Base-by-base conservation (phyloP, 2,329 filamentous ascomycete species). In the Aspergillus floridensis region DNA sequence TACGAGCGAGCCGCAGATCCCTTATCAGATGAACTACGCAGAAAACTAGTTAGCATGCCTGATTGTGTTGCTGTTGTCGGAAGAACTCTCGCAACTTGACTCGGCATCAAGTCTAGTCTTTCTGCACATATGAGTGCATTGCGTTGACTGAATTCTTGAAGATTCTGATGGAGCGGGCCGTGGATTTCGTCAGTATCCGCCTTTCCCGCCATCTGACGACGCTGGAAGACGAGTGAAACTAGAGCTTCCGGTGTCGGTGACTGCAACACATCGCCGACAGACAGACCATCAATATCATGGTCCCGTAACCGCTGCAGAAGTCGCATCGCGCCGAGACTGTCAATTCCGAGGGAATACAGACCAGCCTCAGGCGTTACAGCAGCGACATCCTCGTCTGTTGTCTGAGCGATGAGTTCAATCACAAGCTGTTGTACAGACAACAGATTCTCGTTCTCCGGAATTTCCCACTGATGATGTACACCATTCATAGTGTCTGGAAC, bases 11-110 rank as follows among this genome's bases (percentile, higher is more conserved):
- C 63, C 2, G 57, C 46, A 16, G 57, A 65, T 0, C 58, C 48
- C 14, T 48, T 41, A 47, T 66, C 60, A 0, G 62, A 57, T 11
- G 58, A 65, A 48, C 64, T 68, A 5, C 68, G 66, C 10, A 71
- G 48, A 50, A 75, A 73, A 56, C 74, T 76, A 5, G 74, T 63
- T 10, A 74, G 64, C 64, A 75, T 67, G 56, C 73, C 72, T 48
- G 72, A 75, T 53, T 75, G 72, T 2, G 70, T 74, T 48, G 65
- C 68, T 2, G 74, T 76, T 10, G 72, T 67, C 4, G 74, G 74
- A 4, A 76, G 63, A 16, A 74, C 61, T 51, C 66, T 65, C 14
- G 70, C 61, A 8, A 76, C 66, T 3, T 67, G 59, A 5, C 58
- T 53, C 10, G 60, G 29, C 2, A 31, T 46, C 19, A 70, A 4